Base-by-base conservation (phyloP, 352 stramenopile genomes). In the Pythium coloratum region DNA sequence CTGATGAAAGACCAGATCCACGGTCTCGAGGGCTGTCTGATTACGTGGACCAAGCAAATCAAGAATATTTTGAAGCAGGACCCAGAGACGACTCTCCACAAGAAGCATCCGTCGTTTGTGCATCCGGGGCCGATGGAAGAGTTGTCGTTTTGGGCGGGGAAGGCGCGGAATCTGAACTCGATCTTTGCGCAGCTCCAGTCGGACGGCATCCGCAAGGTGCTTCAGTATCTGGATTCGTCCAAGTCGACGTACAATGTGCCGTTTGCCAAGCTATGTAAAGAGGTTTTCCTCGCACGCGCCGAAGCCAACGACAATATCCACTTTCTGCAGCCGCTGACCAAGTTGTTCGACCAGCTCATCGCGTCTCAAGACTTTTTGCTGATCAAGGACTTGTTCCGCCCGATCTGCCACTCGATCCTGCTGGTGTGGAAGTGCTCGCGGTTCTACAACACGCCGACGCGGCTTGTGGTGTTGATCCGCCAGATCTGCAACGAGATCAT, bases 11-110 rank as follows among this genome's bases (percentile, higher is more conserved):
- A 96, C 59, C 80, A 92, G 54, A 80, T 96, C 26, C 89, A 96
- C 55, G 79, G 82, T 1, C 78, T 98, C 2, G 93, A 98, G 71
- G 84, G 86, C 2, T 92, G 84, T 26, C 68, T 98, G 0, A 98
- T 98, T 62, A 97, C 88, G 1, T 98, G 93, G 93, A 98, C 92
- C 1, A 97, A 97, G 64, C 93, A 98, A 76, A 97, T 98, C 69
- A 97, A 97, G 64, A 92, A 92, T 67, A 95, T 98, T 18, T 61
- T 98, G 1, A 96, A 94, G 46, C 80, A 95, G 65, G 91, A 97
- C 59, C 86, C 92, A 1, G 92, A 98, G 63, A 73, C 78, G 36
- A 59, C 84, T 1, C 69, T 97, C 16, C 88, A 74, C 66, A 82
- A 86, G 40, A 82, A 75, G 6, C 67, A 78, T 12, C 75, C 80